A percentile compares a stretch with the other conserved stretches of the same genome.
These are phyloP conservation scores for Citrullus mucosospermus DNA, from an alignment of 306 rosid species.

Conservation along the genomic window DNA sequence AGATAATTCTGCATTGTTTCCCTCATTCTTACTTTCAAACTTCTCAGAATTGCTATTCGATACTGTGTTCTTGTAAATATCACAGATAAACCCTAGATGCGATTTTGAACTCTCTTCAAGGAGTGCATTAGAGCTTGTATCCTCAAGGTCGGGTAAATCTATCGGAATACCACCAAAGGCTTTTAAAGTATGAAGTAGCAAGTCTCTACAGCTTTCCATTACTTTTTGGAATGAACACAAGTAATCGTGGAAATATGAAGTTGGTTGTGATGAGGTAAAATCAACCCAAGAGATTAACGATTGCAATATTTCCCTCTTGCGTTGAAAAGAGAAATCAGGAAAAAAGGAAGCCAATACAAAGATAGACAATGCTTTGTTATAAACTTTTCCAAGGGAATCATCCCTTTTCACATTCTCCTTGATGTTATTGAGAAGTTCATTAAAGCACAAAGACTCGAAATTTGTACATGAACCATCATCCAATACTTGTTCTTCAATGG, in stretches of 20 bases:
- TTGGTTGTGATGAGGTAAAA: conserved; percentile 55
- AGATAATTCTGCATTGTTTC: conserved; percentile 20
- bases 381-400: conserved; percentile 27
- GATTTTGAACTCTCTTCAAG: conserved; percentile 26
- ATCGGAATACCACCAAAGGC: conserved; percentile 47
- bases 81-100: conserved; percentile 47
- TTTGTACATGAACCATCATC: conserved; percentile 54
- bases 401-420: conserved; percentile 26
- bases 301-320: conserved; percentile 58
- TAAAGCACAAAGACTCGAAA: conserved; percentile 79
- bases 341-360: conserved; percentile 72
- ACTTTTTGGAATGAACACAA: conserved; percentile 70
- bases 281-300: conserved; percentile 46
- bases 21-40: conserved; percentile 23
- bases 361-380: conserved; percentile 55
- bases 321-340: conserved; percentile 57
- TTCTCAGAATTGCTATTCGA: conserved; percentile 24
- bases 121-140: conserved; percentile 16
- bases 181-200: conserved; percentile 40
- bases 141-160: conserved; percentile 23
- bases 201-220: conserved; percentile 51
- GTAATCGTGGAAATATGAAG: conserved; percentile 63
- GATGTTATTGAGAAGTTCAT: conserved; percentile 48
- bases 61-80: conserved; percentile 22
- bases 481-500: conserved; percentile 49